These are phyloP conservation scores for Teratosphaeria pseudoeucalypti DNA, from an alignment of 2,329 filamentous ascomycete genomes.

Conservation along the genomic window DNA sequence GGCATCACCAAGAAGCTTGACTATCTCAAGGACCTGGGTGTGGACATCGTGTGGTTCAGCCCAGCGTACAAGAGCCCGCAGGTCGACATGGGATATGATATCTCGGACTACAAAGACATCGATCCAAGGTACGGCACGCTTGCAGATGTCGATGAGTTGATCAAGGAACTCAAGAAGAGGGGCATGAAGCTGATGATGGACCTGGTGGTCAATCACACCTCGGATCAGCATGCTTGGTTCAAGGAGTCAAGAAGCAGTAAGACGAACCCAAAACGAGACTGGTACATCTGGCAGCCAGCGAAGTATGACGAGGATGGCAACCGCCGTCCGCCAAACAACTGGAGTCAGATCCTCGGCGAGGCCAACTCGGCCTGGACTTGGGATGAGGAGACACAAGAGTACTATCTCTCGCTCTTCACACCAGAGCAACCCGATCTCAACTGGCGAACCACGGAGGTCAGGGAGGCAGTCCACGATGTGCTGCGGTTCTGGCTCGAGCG, in stretches of 20 bases:
- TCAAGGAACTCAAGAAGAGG: slow-evolving; percentile 32
- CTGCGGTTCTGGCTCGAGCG: slow-evolving; percentile 40
- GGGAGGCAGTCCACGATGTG: slow-evolving; percentile 36
- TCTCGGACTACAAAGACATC: slow-evolving; percentile 36
- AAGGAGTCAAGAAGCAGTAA: slow-evolving; percentile 43
- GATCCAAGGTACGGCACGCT: slow-evolving; percentile 38
- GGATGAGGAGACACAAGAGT: slow-evolving; percentile 37
- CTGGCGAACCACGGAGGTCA: slow-evolving; percentile 37
- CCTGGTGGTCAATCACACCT: slow-evolving; percentile 21
- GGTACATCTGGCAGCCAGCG: slow-evolving; percentile 56
- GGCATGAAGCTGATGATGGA: slow-evolving; percentile 40
- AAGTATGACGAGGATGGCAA: slow-evolving; percentile 44
- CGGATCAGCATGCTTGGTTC: slow-evolving; percentile 48
- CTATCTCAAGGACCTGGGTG: slow-evolving; percentile 51
- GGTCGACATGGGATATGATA: slow-evolving; percentile 46
- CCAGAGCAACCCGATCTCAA: slow-evolving; percentile 39
- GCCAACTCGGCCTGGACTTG: slow-evolving; percentile 34
- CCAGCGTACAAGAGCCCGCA: slow-evolving; percentile 48
- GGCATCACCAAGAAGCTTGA: slow-evolving; percentile 56
- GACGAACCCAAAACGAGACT: slow-evolving; percentile 46
- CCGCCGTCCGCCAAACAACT: slow-evolving; percentile 49
- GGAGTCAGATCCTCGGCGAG: slow-evolving; percentile 30
- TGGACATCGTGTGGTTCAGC: slow-evolving; percentile 57
- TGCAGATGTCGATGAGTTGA: slow-evolving; percentile 36
- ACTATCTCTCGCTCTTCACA: slow-evolving; percentile 39